These are phyloP conservation scores for Aaosphaeria pasadenensis DNA, from an alignment of 2,329 filamentous ascomycete genomes.

Conservation along the genomic window DNA sequence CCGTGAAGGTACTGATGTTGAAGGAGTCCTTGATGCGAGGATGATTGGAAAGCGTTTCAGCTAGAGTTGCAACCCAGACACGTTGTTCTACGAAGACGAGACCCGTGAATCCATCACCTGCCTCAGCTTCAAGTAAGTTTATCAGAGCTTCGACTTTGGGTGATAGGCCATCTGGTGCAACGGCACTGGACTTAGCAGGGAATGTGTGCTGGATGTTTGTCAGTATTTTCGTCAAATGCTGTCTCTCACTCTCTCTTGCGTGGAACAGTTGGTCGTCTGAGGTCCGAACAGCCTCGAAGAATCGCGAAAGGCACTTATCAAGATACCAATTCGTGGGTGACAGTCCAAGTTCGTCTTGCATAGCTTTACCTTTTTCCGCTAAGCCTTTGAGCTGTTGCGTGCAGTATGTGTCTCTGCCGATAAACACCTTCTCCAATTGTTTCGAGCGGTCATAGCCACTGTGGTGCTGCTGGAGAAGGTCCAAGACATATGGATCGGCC, in stretches of 20 bases:
- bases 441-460: slow-evolving; percentile 18
- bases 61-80: slow-evolving; percentile 42
- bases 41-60: slow-evolving; percentile 34
- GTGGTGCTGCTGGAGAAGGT: slow-evolving; percentile 16
- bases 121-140: slow-evolving; percentile 35
- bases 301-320: slow-evolving; percentile 32
- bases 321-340: slow-evolving; percentile 40
- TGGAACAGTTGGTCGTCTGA: slow-evolving; percentile 27
- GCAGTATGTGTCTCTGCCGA: slow-evolving; percentile 39
- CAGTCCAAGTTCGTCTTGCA: slow-evolving; percentile 38
- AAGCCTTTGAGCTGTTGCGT: slow-evolving; percentile 36
- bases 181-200: background rate
- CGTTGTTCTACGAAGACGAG: slow-evolving; percentile 49
- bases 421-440: slow-evolving; percentile 22
- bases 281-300: slow-evolving; percentile 8
- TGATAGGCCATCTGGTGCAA: slow-evolving; percentile 13
- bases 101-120: slow-evolving; percentile 33
- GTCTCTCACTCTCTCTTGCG: slow-evolving; percentile 30
- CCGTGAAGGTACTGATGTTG: slow-evolving; percentile 51
- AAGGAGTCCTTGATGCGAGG: slow-evolving; percentile 31
- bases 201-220: slow-evolving; percentile 9
- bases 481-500: slow-evolving; percentile 40
- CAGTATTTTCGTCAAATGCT: slow-evolving; percentile 29
- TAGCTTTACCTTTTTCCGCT: slow-evolving; percentile 25
- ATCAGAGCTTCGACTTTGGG: slow-evolving; percentile 36